A percentile compares a stretch with the other conserved stretches of the same genome.
Conservation (phyloP, 1,284 basidiomycete species). For the Cronartium quercuum region DNA sequence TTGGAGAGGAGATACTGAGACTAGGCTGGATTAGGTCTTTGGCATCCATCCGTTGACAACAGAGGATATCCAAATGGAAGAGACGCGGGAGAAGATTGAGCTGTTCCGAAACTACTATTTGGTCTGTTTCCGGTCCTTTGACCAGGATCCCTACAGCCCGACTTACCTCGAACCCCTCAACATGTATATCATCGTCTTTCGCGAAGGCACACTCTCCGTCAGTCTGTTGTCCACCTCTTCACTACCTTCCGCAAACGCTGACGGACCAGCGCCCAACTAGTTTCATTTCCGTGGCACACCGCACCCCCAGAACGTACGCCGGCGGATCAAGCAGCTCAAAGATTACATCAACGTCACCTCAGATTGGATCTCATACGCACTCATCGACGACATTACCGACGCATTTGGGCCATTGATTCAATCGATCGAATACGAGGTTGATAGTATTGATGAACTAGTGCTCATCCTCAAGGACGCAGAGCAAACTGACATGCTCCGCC, state of each 20-base stretch:
- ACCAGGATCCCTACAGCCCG: conserved; percentile 95
- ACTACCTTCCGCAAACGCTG: not conserved
- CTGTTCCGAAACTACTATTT: conserved; percentile 98
- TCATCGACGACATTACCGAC: conserved; percentile 99
- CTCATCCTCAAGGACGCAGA: conserved; percentile 83
- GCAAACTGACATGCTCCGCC: conserved; percentile 69
- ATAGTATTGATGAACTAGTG: conserved; percentile 96
- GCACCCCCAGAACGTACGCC: conserved; percentile 93
- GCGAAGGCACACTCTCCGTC: conserved; percentile 91
- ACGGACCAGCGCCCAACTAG: conserved; percentile 50
- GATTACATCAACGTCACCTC: conserved; percentile 99
- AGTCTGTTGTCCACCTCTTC: conserved; percentile 47
- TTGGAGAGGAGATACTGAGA: not conserved
- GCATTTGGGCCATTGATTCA: conserved; percentile 98
- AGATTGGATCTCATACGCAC: conserved; percentile 99
- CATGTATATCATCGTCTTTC: conserved; percentile 99
- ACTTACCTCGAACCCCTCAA: conserved; percentile 97
- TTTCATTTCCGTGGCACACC: conserved; percentile 98
- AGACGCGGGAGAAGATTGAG: conserved; percentile 99
- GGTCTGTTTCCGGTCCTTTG: conserved; percentile 98
- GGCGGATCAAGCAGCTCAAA: conserved; percentile 97
- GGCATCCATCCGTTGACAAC: conserved; percentile 95
- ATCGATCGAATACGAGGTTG: conserved; percentile 98
- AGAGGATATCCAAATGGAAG: conserved; percentile 99
- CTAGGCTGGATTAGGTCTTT: conserved; percentile 63